Evolutionary conservation across 2,329 filamentous ascomycete genomes (phyloP).

Genomic region (Trichoderma oligosporum): DNA sequence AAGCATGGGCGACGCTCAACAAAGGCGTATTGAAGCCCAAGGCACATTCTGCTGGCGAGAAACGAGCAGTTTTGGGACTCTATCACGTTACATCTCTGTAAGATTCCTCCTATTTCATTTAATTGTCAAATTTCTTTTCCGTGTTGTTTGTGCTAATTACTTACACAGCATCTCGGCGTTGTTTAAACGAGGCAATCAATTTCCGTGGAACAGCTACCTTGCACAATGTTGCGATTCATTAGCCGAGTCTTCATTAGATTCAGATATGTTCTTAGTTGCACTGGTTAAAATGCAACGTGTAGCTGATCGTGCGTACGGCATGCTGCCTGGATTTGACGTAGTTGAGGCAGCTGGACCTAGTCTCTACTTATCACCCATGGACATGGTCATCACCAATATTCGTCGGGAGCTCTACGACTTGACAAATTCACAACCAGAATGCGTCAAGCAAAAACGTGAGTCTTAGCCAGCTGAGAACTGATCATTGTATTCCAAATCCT

Average conservation of each 20-base stretch:
- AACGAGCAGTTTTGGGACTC: constrained; percentile 39
- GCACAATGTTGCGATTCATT: constrained; percentile 34
- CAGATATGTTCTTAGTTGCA: constrained; percentile 33
- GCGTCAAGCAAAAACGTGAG: constrained; percentile 25
- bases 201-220: constrained; percentile 35
- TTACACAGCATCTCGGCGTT: constrained; percentile 26
- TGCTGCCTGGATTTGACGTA: constrained; percentile 26
- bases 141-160: neutral
- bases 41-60: constrained; percentile 34
- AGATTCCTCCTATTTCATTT: neutral
- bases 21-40: constrained; percentile 20
- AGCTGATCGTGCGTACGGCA: constrained; percentile 29
- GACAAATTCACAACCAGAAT: constrained; percentile 23
- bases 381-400: constrained; percentile 34
- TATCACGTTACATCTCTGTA: constrained; percentile 39
- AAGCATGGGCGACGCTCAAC: constrained; percentile 29
- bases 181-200: constrained; percentile 32
- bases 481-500: neutral
- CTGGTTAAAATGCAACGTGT: constrained; percentile 36
- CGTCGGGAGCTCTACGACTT: constrained; percentile 34
- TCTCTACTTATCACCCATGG: constrained; percentile 27
- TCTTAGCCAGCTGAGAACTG: neutral
- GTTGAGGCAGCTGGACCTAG: neutral
- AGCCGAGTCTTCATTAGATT: constrained; percentile 29
- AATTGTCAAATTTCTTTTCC: neutral